Conservation (phyloP, 495 filamentous ascomycete species). For the Penicillium silybi region DNA sequence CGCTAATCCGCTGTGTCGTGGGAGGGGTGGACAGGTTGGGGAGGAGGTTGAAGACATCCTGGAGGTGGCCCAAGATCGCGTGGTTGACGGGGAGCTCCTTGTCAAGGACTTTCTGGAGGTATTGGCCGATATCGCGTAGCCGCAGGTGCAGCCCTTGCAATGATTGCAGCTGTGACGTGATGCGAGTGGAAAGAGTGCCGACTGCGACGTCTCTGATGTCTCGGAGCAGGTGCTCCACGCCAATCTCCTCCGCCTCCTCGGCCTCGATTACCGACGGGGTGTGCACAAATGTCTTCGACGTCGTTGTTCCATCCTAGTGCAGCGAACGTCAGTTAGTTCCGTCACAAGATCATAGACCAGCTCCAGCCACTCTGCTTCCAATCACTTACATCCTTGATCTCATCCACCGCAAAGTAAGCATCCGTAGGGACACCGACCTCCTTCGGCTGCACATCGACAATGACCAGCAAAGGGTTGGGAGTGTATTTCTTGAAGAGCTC, state of each 20-base stretch:
- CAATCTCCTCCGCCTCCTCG: slow-evolving; percentile 98
- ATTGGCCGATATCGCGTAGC: slow-evolving; percentile 89
- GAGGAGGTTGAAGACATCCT: slow-evolving; percentile 98
- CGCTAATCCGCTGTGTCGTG: slow-evolving; percentile 43
- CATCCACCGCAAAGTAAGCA: slow-evolving; percentile 98
- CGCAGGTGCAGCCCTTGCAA: slow-evolving; percentile 94
- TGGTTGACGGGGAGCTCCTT: slow-evolving; percentile 93
- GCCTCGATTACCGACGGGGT: slow-evolving; percentile 99
- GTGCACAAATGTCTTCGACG: slow-evolving; percentile 95
- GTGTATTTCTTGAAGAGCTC: slow-evolving; percentile 99
- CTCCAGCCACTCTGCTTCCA: not conserved
- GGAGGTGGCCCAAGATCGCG: slow-evolving; percentile 92
- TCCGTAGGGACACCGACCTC: slow-evolving; percentile 97
- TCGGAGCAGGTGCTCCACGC: slow-evolving; percentile 94
- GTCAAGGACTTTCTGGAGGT: slow-evolving; percentile 93
- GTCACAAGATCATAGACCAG: not conserved
- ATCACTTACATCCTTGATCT: slow-evolving; percentile 93
- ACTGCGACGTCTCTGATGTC: slow-evolving; percentile 98
- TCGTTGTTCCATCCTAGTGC: slow-evolving; percentile 88
- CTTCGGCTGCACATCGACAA: slow-evolving; percentile 98
- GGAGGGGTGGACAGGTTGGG: slow-evolving; percentile 91
- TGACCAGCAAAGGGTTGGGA: slow-evolving; percentile 90
- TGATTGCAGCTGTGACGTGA: slow-evolving; percentile 96
- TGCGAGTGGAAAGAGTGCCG: slow-evolving; percentile 94
- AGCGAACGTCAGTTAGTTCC: slow-evolving; percentile 6